A percentile compares a stretch with the other conserved stretches of the same genome.
Evolutionary conservation across 2,329 filamentous ascomycete species (phyloP).

Genomic region (Aspergillus tubingensis): DNA sequence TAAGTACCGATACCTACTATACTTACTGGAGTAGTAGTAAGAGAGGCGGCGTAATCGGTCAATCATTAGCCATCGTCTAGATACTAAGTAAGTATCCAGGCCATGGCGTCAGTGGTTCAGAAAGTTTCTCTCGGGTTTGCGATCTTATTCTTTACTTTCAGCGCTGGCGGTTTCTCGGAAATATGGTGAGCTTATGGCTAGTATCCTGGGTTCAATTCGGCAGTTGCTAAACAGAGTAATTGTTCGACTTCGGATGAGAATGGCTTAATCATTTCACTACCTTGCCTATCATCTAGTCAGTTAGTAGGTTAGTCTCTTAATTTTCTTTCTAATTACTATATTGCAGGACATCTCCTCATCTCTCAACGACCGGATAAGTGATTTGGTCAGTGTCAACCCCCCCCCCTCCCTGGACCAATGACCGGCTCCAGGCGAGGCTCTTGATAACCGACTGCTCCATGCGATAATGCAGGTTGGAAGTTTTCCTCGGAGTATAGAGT

Average conservation of each 20-base stretch:
- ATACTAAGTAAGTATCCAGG: neutral
- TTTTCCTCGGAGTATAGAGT: conserved; percentile 1
- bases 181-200: neutral
- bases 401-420: neutral
- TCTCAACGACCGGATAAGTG: neutral
- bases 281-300: too few relatives aligned
- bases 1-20: neutral
- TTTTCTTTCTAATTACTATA: too few relatives aligned
- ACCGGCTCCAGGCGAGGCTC: neutral
- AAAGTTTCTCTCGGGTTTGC: too few relatives aligned
- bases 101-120: neutral
- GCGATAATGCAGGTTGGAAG: conserved; percentile 1
- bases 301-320: too few relatives aligned
- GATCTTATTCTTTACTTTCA: too few relatives aligned
- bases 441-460: neutral
- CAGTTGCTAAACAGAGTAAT: conserved; percentile 1
- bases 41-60: neutral
- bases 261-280: neutral
- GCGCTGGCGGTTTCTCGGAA: neutral
- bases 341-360: neutral
- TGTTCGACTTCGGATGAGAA: neutral
- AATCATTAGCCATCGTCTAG: neutral
- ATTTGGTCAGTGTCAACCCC: neutral
- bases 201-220: conserved; percentile 1
- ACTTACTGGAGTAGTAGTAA: neutral